phyloP scores from a whole-genome alignment of 495 filamentous ascomycete genomes.

The Aspergillus leporis region DNA sequence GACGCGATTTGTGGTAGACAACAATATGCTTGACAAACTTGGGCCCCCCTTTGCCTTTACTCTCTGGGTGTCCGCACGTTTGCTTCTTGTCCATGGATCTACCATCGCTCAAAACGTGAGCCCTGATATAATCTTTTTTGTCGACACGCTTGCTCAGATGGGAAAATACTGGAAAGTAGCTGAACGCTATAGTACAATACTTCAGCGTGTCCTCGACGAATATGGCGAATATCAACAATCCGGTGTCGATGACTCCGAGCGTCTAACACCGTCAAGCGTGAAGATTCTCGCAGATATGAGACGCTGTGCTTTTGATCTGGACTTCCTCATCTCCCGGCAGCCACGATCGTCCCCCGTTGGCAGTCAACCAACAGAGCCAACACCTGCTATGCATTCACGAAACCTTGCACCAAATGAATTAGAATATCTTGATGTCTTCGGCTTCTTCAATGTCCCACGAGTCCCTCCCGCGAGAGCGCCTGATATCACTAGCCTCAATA shows the following conservation, averaged over 20 bases:
- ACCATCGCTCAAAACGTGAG: conserved; percentile 81
- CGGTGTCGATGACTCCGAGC: conserved; percentile 54
- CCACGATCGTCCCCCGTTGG: conserved; percentile 54
- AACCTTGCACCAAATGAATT: conserved; percentile 78
- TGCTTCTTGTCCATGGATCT: conserved; percentile 82
- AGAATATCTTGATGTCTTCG: conserved; percentile 90
- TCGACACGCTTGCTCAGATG: conserved; percentile 77
- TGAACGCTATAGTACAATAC: conserved; percentile 74
- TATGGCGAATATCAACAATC: conserved; percentile 74
- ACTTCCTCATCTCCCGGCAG: conserved; percentile 83
- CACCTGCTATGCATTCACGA: conserved; percentile 41
- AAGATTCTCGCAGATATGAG: conserved; percentile 89
- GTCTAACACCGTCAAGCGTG: conserved; percentile 77
- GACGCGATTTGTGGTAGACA: conserved; percentile 68
- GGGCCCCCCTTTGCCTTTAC: conserved; percentile 89
- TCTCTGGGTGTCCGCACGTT: conserved; percentile 85
- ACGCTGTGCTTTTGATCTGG: conserved; percentile 77
- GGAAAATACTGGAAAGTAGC: conserved; percentile 83
- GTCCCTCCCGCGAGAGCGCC: conserved; percentile 50
- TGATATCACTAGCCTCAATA: conserved; percentile 33
- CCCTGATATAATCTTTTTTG: conserved; percentile 73
- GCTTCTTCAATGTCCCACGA: conserved; percentile 87
- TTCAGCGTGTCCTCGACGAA: conserved; percentile 81
- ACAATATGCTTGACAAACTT: conserved; percentile 73
- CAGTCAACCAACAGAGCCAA: conserved; percentile 36